Evolutionary conservation across 2,329 filamentous ascomycete species (phyloP), one percentile per base, ranked within the genome.

Genomic region (Leptographium lundbergii): DNA sequence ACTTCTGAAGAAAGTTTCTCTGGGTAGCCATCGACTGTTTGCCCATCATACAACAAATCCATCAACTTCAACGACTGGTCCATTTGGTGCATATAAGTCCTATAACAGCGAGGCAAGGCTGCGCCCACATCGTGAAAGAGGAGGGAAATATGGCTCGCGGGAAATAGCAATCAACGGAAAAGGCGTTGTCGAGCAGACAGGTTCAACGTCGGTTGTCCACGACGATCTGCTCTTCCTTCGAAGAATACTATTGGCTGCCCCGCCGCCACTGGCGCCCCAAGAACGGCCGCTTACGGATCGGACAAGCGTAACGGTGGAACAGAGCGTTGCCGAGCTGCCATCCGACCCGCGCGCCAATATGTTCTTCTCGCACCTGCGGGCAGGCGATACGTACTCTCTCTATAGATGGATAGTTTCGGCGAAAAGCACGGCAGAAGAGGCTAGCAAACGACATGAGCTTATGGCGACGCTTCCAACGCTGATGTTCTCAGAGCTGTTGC

Each of bases 401-500:
- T 59, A 57, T 34, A n/a, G 48, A 13, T 61, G 59, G 59, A 17
- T 59, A 1, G 27, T 58, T 9, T n/a, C 52, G 4, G 17, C 52
- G 10, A 55, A 5, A 14, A 17, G 11, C 9, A 32, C 10, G 36
- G 42, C 54, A 29, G 56, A 51, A 14, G 52, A 56, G 56, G n/a
- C 32, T 17, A 13, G 6, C 3, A 2, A 1, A 32, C 54, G 55
- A 3, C 52, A 32, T 9, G 19, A 68, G 7, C 67, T 73, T 52
- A 63, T 76, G 6, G 63, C 63, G 17, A 56, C 62, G 0, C 66
- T 90, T 25, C 76, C 85, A 0, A 69, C 75, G 1, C 73, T 77
- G 1, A 77, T 77, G 0, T 84, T 90, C 66, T 81, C 82, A 1
- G 82, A 87, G 62, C 77, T 87, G 11, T 68, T 91, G 34, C 77